Evolutionary conservation across 2,329 filamentous ascomycete species (phyloP), one percentile per base, ranked within the genome.

Genomic region (Diaporthe caulivora): DNA sequence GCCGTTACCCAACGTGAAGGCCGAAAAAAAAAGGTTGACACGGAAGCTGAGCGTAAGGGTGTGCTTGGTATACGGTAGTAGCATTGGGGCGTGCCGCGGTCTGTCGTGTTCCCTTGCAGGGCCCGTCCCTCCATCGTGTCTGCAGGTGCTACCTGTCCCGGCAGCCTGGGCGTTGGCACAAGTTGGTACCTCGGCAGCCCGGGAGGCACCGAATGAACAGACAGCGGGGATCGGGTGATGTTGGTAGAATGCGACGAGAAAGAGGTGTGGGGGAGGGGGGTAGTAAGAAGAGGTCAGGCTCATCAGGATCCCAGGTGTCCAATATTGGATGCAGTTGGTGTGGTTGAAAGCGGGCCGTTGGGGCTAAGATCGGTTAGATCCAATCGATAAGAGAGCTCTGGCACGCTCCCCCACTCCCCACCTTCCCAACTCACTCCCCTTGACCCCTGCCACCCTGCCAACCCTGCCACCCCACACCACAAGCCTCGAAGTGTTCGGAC

Each of bases 101-200:
- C 62, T 31, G 62, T 40, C 44, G 31, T 37, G 62, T 71, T 71
- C 11, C 55, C 55, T 71, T 53, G 31, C 54, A 53, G 55, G 57
- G 44, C 55, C 55, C 44, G 55, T 71, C 68, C 68, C 68, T 71
- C 55, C 68, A 51, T 71, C 44, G 47, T 71, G 68, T 71, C 44
- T 58, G 68, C 40, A 29, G 42, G 68, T 60, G 54, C 21, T 51
- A 49, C 68, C 44, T 29, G 9, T 60, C 40, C 54, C 42, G 49
- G 51, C 67, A n/a, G 24, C 51, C 40, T 70, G 54, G 51, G 40
- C 40, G 31, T 9, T 53, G 67, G 29, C 8, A 17, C 40, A 49
- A n/a, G 40, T 47, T 37, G 40, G 21, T 26, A 15, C 17, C 34
- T 51, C 67, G 67, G 67, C 26, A 37, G 37, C 31, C 37, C 67